Base-by-base conservation (phyloP, 345 rosid genomes). In the Aquilaria yunnanensis region DNA sequence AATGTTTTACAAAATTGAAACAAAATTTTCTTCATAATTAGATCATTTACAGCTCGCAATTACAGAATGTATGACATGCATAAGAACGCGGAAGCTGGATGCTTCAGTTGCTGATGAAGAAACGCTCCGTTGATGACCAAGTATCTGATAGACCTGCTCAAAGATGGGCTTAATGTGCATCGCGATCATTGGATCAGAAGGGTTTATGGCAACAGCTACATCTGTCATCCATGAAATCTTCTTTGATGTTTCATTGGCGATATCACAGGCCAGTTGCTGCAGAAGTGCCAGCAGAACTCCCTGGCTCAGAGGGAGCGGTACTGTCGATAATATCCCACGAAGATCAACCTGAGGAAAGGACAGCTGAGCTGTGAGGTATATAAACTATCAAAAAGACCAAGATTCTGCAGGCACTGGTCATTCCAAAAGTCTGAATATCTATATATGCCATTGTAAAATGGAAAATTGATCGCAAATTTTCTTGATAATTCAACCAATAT, bases 221-320 rank as follows among this genome's bases (percentile, higher is more conserved):
- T 81, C 88, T 11, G 85, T 81, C 90, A 87, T 87, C 95, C 95
- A 87, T 13, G 63, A 58, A 48, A 87, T 57, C 69, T 87, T 87
- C 65, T 66, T 76, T 0, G 75, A 31, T 5, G 84, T 81, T 48
- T 87, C 87, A 23, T 70, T 85, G 68, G 56, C 72, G 45, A 87
- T 66, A 71, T 83, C 95, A 61, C 83, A 85, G 49, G 91, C 80
- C 70, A 87, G 58, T 29, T 87, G 95, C 78, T 87, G 95, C n/a
- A 87, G 83, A 63, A 87, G 95, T 12, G 91, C 82, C 16, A 87
- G 79, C 32, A 88, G 67, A 49, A 85, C 89, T 67, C 95, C 87
- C 65, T 81, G 95, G 80, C 84, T 83, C 54, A 88, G 71, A 23
- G 87, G 87, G 9, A 80, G 56, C 0, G 91, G 87, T 16, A 59